Conservation (phyloP, 2,329 filamentous ascomycete species). For the Coleophoma crateriformis region DNA sequence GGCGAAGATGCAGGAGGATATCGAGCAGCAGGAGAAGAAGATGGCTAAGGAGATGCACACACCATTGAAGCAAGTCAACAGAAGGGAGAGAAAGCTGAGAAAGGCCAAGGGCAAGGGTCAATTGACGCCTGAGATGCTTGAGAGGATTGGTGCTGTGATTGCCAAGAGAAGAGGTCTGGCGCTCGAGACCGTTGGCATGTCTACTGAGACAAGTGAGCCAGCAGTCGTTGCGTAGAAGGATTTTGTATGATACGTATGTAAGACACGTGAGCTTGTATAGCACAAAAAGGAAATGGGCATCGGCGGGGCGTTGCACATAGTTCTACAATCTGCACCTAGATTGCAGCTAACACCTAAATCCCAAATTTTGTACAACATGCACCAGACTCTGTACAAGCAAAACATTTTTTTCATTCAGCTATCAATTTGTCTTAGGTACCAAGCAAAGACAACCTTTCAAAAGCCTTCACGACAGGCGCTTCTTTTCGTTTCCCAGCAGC, state of each 20-base stretch:
- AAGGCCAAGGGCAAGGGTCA: constrained; percentile 24
- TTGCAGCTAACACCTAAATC: constrained; percentile 5
- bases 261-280: too few relatives aligned
- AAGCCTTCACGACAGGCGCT: constrained; percentile 25
- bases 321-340: background rate
- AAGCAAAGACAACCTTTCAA: constrained; percentile 38
- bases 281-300: constrained; percentile 11
- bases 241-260: constrained; percentile 22
- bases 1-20: constrained; percentile 55
- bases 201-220: constrained; percentile 4
- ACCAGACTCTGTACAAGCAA: too few relatives aligned
- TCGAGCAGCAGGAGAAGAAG: constrained; percentile 30
- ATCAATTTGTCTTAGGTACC: constrained; percentile 14
- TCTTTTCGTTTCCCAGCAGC: constrained; percentile 22
- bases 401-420: constrained; percentile 1
- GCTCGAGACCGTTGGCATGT: constrained; percentile 13
- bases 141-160: constrained; percentile 26
- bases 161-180: constrained; percentile 17
- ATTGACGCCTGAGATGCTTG: constrained; percentile 23
- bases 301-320: constrained; percentile 15
- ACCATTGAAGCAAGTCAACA: constrained; percentile 24
- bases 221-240: constrained; percentile 3
- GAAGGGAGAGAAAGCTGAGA: constrained; percentile 18
- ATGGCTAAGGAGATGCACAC: constrained; percentile 21
- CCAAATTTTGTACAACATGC: background rate